These are phyloP conservation scores for Pistacia atlantica DNA, from an alignment of 345 rosid genomes.

Conservation along the genomic window DNA sequence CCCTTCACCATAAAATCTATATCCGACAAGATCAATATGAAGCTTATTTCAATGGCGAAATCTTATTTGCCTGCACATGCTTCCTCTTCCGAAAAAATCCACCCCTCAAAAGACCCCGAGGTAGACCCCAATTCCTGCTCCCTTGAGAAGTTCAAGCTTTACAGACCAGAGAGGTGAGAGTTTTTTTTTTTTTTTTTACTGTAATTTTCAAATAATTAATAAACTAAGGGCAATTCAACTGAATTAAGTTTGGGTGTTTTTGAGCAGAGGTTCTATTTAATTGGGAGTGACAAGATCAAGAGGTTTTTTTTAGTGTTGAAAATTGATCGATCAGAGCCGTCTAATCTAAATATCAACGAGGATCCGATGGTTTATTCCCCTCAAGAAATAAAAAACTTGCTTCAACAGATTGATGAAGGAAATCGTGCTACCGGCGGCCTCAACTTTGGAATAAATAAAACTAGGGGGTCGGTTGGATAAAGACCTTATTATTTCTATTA, in stretches of 20 bases:
- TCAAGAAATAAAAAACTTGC: constrained; percentile 82
- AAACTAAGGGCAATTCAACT: constrained; percentile 10
- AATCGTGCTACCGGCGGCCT: constrained; percentile 95
- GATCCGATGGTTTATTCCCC: constrained; percentile 92
- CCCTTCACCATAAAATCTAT: background rate
- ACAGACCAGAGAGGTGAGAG: constrained; percentile 84
- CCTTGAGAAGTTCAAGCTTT: constrained; percentile 92
- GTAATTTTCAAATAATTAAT: background rate
- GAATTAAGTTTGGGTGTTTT: constrained; percentile 14
- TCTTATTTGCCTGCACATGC: constrained; percentile 26
- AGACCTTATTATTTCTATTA: background rate
- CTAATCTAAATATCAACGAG: constrained; percentile 90
- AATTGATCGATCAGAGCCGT: constrained; percentile 94
- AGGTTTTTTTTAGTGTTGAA: constrained; percentile 79
- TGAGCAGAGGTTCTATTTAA: constrained; percentile 80
- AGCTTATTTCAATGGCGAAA: constrained; percentile 48
- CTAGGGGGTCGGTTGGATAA: no score
- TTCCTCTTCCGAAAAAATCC: constrained; percentile 61
- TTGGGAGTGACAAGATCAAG: constrained; percentile 95
- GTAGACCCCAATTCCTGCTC: constrained; percentile 69
- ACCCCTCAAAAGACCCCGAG: constrained; percentile 61
- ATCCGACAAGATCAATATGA: background rate
- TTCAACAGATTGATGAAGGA: constrained; percentile 91
- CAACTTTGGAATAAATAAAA: no score
- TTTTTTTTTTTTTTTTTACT: background rate